phyloP scores from a whole-genome alignment of 495 filamentous ascomycete species.

The Podospora fimiseda region DNA sequence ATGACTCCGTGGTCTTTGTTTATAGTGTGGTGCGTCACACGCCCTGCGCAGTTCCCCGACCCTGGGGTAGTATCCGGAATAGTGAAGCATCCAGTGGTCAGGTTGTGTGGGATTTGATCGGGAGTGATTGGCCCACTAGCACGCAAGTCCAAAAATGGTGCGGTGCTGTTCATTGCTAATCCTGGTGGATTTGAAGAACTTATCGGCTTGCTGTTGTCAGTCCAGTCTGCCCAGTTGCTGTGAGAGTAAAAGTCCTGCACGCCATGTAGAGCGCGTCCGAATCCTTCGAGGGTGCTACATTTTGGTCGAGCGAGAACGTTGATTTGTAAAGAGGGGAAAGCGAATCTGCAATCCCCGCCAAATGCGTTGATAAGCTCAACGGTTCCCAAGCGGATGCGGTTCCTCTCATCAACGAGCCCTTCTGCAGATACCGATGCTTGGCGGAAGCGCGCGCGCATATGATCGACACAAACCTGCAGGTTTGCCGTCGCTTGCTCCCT shows the following conservation, averaged over 20 bases:
- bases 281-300: slow-evolving; percentile 19
- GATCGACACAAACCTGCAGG: slow-evolving; percentile 21
- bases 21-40: slow-evolving; percentile 19
- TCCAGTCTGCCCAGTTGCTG: slow-evolving; percentile 25
- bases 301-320: slow-evolving; percentile 18
- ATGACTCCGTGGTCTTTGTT: slow-evolving; percentile 25
- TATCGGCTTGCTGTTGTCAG: slow-evolving; percentile 16
- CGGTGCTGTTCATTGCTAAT: slow-evolving; percentile 15
- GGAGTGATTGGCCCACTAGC: slow-evolving; percentile 13
- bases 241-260: slow-evolving; percentile 27
- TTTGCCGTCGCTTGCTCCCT: slow-evolving; percentile 15
- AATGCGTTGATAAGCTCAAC: slow-evolving; percentile 12
- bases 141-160: slow-evolving; percentile 20
- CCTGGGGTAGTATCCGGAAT: slow-evolving; percentile 17
- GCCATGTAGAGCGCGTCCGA: slow-evolving; percentile 21
- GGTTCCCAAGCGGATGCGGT: slow-evolving; percentile 14
- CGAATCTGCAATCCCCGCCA: slow-evolving; percentile 20
- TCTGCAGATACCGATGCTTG: slow-evolving; percentile 12
- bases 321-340: slow-evolving; percentile 16
- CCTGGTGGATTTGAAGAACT: slow-evolving; percentile 21
- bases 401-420: slow-evolving; percentile 13
- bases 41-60: slow-evolving; percentile 14
- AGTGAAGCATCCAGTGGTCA: slow-evolving; percentile 24
- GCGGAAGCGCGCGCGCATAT: slow-evolving; percentile 23
- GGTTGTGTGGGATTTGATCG: slow-evolving; percentile 18